These are phyloP conservation scores for Russula lepida DNA, from an alignment of 768 basidiomycete genomes.

Conservation along the genomic window DNA sequence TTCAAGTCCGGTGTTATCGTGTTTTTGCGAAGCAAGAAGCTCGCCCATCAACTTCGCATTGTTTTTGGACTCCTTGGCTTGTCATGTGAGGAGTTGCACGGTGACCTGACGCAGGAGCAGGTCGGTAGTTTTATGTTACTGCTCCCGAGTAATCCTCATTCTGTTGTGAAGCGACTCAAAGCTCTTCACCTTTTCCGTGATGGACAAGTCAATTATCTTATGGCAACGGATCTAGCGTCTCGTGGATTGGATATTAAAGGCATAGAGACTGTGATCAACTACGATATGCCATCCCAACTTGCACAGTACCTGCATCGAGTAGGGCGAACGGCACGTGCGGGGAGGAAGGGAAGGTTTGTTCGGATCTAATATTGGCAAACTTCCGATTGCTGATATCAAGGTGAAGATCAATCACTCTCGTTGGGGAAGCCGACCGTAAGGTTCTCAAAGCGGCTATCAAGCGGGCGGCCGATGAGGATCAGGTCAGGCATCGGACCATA, in stretches of 20 bases:
- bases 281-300: constrained; percentile 93
- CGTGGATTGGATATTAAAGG: constrained; percentile 97
- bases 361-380: neutral
- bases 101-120: constrained; percentile 94
- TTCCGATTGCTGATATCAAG: constrained; percentile 11
- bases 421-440: constrained; percentile 93
- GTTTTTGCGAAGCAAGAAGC: constrained; percentile 93
- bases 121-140: constrained; percentile 32
- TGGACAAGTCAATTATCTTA: constrained; percentile 79
- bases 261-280: constrained; percentile 96
- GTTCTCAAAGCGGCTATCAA: constrained; percentile 96
- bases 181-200: constrained; percentile 85
- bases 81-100: constrained; percentile 89
- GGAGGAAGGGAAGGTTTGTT: constrained; percentile 78
- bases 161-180: constrained; percentile 57
- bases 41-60: constrained; percentile 95
- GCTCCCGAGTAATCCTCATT: neutral
- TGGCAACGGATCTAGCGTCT: constrained; percentile 95
- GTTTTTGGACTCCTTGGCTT: constrained; percentile 85
- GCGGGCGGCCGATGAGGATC: constrained; percentile 66
- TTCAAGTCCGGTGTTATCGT: constrained; percentile 81
- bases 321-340: constrained; percentile 94
- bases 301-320: constrained; percentile 96
- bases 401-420: constrained; percentile 80
- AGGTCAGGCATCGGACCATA: constrained; percentile 82